Base-by-base conservation (phyloP, 2,329 filamentous ascomycete genomes). In the Trichocomaceae sp. region DNA sequence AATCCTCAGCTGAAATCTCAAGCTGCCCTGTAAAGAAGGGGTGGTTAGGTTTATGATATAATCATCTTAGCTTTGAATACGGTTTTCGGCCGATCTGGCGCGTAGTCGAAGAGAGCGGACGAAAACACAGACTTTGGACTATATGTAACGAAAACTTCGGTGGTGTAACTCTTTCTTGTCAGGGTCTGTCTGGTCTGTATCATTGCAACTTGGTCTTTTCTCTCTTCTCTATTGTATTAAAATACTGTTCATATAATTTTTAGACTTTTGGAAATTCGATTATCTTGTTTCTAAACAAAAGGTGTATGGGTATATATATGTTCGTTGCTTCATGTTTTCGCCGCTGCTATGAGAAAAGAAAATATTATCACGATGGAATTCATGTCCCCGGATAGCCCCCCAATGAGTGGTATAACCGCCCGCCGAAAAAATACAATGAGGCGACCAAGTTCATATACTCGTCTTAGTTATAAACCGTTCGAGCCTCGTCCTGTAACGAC, bases 21-120 rank as follows among this genome's bases (percentile, higher is more conserved):
- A 46, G 31, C 54, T 52, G 54, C 54, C 42, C 45, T 56, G 29
- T 56, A 48, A 56, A 37, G n/a, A 29, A 29, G 10, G 8, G 26
- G 23, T 26, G 26, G 26, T 5, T 29, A 19, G 9, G 5, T 19
- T 41, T 17, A 19, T 41, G 39, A 22, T 42, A 42, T 42, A 42
- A 22, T 26, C 48, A 41, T 50, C 48, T 39, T 17, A 17, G 41
- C 48, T 50, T 41, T 50, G 23, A 15, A 19, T 20, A 39, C 29
- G 33, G n/a, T 37, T 35, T 47, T 23, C n/a, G 8, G n/a, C 19
- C n/a, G 35, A 39, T 35, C 31, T 35, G 13, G 13, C 6, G 31
- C 31, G 15, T 39, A 39, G 7, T 39, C 35, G 35, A 39, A 37
- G 35, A 39, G 35, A 39, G 3, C 1, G 6, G 35, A 50, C 37